Conservation (phyloP, 305 asterid species). For the Withania somnifera region DNA sequence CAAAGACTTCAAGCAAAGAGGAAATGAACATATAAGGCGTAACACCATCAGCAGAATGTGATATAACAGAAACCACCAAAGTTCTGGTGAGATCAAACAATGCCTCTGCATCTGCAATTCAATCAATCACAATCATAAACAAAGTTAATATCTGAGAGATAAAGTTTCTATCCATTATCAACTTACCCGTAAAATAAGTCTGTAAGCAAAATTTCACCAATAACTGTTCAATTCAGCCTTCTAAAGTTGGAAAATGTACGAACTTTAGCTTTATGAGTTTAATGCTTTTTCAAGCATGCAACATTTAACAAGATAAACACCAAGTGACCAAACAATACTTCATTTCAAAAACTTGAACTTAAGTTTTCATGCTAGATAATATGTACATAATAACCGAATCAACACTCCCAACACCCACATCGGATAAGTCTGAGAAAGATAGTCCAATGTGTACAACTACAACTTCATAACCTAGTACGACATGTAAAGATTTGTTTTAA, state of each 20-base stretch:
- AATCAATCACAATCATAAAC: neutral
- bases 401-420: neutral
- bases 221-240: neutral
- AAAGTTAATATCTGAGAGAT: neutral
- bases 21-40: constrained; percentile 39
- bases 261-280: neutral
- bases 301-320: neutral
- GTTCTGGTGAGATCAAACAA: constrained; percentile 30
- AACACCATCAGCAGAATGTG: constrained; percentile 16
- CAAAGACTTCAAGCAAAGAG: constrained; percentile 26
- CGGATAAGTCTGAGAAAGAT: neutral
- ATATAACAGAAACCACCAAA: constrained; percentile 28
- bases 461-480: too few species aligned
- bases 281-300: neutral
- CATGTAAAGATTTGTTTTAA: neutral
- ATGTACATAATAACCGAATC: too few species aligned
- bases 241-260: neutral
- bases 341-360: neutral
- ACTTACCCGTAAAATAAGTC: neutral
- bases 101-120: constrained; percentile 52
- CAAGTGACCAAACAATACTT: neutral
- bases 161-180: neutral
- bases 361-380: neutral
- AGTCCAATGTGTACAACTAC: too few species aligned
- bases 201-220: neutral